These are phyloP conservation scores for Saraca asoca DNA, from an alignment of 331 rosid genomes.

Conservation along the genomic window DNA sequence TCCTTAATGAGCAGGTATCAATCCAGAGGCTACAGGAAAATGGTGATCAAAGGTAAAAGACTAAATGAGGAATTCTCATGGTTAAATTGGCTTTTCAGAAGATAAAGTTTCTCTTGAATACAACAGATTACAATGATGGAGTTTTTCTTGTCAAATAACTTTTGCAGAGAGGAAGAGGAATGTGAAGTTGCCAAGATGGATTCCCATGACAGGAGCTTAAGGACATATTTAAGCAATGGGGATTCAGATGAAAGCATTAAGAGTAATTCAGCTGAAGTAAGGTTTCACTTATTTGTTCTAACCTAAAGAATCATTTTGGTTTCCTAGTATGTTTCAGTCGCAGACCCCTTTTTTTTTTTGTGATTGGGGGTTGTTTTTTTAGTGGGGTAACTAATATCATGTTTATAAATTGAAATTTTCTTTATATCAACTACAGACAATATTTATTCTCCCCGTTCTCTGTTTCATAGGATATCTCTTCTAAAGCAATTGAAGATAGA, in stretches of 20 bases:
- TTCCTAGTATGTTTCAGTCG: not conserved
- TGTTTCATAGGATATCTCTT: conserved; percentile 48
- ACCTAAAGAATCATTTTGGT: conserved; percentile 11
- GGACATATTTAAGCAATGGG: conserved; percentile 53
- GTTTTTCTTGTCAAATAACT: conserved; percentile 32
- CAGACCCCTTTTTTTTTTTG: too few relatives aligned
- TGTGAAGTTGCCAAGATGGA: conserved; percentile 51
- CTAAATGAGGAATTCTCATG: not conserved
- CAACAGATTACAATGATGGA: conserved; percentile 27
- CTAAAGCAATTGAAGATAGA: conserved; percentile 44
- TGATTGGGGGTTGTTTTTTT: too few relatives aligned
- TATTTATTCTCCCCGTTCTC: conserved; percentile 9
- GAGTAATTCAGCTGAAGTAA: conserved; percentile 58
- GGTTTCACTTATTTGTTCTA: conserved; percentile 38
- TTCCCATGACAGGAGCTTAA: conserved; percentile 54
- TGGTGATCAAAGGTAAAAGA: conserved; percentile 61
- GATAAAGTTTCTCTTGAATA: conserved; percentile 18
- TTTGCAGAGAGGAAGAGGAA: conserved; percentile 69
- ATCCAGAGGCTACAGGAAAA: conserved; percentile 72
- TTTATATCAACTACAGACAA: too few relatives aligned
- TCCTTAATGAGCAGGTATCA: conserved; percentile 58
- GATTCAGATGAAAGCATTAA: conserved; percentile 51
- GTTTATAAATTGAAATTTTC: conserved; percentile 22
- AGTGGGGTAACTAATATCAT: not conserved
- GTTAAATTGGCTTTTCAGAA: conserved; percentile 29